phyloP scores from a whole-genome alignment of 129 eudicot genomes.

The Glebionis coronaria region DNA sequence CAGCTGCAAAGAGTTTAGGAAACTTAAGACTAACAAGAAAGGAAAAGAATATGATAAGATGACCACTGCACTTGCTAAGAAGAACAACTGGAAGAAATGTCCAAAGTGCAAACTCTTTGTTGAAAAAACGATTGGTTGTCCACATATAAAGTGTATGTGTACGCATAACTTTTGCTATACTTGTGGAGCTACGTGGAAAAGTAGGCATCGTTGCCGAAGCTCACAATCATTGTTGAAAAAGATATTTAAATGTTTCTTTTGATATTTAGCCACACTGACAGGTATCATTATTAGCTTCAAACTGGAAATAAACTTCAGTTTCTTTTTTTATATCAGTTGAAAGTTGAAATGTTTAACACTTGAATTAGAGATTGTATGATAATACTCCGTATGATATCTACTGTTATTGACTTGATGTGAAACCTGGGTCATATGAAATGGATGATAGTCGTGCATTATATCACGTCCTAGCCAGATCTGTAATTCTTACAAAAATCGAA shows the following conservation, averaged over 20 bases:
- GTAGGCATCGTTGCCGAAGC: constrained; percentile 25
- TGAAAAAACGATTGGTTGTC: constrained; percentile 46
- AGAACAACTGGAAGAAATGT: constrained; percentile 55
- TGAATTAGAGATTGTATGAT: too few species aligned
- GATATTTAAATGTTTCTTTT: neutral
- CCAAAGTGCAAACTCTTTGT: constrained; percentile 48
- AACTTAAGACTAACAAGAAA: constrained; percentile 26
- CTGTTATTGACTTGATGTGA: too few species aligned
- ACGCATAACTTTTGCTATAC: constrained; percentile 48
- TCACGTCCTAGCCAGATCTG: neutral
- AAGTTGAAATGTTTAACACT: too few species aligned
- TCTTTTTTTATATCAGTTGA: too few species aligned
- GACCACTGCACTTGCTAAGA: constrained; percentile 43
- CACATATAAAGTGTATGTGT: constrained; percentile 55
- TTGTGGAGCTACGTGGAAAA: constrained; percentile 48
- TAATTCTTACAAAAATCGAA: neutral
- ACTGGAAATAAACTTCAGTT: too few species aligned
- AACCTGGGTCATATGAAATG: neutral
- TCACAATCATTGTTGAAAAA: neutral
- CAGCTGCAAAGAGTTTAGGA: constrained; percentile 42
- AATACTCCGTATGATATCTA: neutral
- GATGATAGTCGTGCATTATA: neutral
- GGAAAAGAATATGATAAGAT: constrained; percentile 23
- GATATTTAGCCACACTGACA: neutral
- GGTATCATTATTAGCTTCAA: too few species aligned